These are phyloP conservation scores for Fusarium pseudoanthophilum DNA, from an alignment of 2,329 filamentous ascomycete genomes.

Conservation along the genomic window DNA sequence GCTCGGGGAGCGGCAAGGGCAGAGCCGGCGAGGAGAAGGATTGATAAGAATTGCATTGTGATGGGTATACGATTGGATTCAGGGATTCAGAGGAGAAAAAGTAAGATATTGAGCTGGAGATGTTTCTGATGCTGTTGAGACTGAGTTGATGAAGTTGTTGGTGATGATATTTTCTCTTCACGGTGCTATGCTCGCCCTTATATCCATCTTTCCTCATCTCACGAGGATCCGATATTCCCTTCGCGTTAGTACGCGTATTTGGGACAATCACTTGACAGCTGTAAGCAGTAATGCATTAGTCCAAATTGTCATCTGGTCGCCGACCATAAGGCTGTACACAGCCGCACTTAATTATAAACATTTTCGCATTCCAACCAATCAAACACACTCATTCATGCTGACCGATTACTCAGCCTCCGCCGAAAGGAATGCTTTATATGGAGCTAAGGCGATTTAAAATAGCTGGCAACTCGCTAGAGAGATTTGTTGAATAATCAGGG, in stretches of 20 bases:
- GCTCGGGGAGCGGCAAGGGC: conserved; percentile 12
- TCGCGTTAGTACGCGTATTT: background rate
- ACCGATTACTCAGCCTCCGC: background rate
- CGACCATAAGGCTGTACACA: background rate
- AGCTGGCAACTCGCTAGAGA: background rate
- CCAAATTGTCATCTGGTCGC: background rate
- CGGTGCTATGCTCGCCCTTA: background rate
- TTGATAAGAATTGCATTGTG: background rate
- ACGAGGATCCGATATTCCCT: background rate
- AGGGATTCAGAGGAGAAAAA: fast-evolving
- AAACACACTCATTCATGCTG: background rate
- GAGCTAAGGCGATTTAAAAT: too few relatives aligned
- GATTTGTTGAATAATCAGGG: background rate
- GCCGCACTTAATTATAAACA: background rate
- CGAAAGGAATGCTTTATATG: background rate
- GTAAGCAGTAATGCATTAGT: conserved; percentile 1
- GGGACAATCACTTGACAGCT: background rate
- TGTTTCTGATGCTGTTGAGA: background rate
- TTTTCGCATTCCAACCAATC: background rate
- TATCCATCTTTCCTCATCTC: background rate
- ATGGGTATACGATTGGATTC: background rate
- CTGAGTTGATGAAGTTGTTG: background rate
- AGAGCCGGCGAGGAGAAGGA: conserved; percentile 4
- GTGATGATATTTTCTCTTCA: background rate
- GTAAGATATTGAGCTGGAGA: background rate